Base-by-base conservation (phyloP, 257 asterid species). In the Avicennia marina region DNA sequence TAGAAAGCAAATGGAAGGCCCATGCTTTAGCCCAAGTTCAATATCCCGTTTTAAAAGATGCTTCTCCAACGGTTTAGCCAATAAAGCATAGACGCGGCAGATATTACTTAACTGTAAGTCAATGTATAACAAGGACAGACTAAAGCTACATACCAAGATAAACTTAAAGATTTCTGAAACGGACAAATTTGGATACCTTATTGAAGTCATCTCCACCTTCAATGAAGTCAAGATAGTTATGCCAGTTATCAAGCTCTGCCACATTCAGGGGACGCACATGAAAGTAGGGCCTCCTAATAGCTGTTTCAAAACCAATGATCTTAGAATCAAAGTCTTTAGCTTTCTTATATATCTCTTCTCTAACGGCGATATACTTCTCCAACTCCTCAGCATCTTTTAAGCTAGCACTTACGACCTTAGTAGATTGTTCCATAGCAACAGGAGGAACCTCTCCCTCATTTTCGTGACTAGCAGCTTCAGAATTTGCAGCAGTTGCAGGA, bases 1-100 rank as follows among this genome's bases (percentile, higher is more conserved):
- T 67, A 72, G 89, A 86, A 86, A 89, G 84, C 87, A 86, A 83
- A 87, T 75, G 75, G 94, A 83, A 84, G 95, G 87, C 73, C 95
- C 95, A 81, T 80, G 99, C 97, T 74, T 85, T 83, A 83, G 93
- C 70, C 95, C 96, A 83, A 83, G 99, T 86, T 89, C 99, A 93
- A 80, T 82, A 81, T 69, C 94, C 90, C 82, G 78, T 93, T 83
- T 75, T 76, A 75, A 75, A 79, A 86, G 96, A 80, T 74, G 90
- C 97, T 84, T 88, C 99, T 86, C 95, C 93, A 80, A 91, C 75
- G 85, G 78, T 75, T 83, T 83, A 85, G 93, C 97, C 95, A 89
- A 93, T 78, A 86, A 78, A 79, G 84, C 95, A 85, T 64, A 90
- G 85, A 80, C 77, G 93, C 80, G 64, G 95, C 94, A 88, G 88